phyloP scores from a whole-genome alignment of 352 stramenopile species.

The Pythium volutum region DNA sequence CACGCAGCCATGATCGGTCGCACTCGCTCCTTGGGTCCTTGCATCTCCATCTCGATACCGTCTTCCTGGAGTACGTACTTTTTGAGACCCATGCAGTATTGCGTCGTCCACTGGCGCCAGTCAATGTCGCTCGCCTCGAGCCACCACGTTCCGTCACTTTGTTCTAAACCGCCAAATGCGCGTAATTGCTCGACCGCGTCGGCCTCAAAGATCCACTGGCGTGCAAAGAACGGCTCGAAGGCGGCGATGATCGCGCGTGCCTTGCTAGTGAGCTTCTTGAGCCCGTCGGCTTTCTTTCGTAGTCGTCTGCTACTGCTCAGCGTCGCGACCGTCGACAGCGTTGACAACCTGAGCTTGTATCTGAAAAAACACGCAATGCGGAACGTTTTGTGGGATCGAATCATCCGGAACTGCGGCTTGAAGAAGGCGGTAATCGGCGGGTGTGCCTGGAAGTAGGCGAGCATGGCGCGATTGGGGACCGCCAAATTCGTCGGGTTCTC shows the following conservation, averaged over 20 bases:
- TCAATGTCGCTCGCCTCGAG: slow-evolving; percentile 63
- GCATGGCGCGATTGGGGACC: slow-evolving; percentile 44
- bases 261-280: slow-evolving; percentile 63
- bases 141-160: slow-evolving; percentile 49
- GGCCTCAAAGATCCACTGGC: slow-evolving; percentile 68
- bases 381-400: slow-evolving; percentile 72
- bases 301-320: too few species aligned
- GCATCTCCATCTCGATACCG: slow-evolving; percentile 33
- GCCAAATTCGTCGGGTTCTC: slow-evolving; percentile 69
- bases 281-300: slow-evolving; percentile 41
- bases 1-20: too few species aligned
- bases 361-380: slow-evolving; percentile 74
- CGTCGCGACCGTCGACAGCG: slow-evolving; percentile 66
- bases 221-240: slow-evolving; percentile 83
- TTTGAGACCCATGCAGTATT: slow-evolving; percentile 75
- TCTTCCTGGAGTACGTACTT: slow-evolving; percentile 80
- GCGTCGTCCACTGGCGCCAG: slow-evolving; percentile 79
- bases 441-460: slow-evolving; percentile 64
- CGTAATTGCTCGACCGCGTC: slow-evolving; percentile 36
- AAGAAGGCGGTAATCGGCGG: slow-evolving; percentile 42
- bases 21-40: too few species aligned
- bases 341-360: slow-evolving; percentile 66
- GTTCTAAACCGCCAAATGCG: slow-evolving; percentile 15
- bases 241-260: slow-evolving; percentile 62
- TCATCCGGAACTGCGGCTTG: slow-evolving; percentile 43